phyloP scores from a whole-genome alignment of 2,329 filamentous ascomycete genomes.

The Dothiorella sarmentorum region DNA sequence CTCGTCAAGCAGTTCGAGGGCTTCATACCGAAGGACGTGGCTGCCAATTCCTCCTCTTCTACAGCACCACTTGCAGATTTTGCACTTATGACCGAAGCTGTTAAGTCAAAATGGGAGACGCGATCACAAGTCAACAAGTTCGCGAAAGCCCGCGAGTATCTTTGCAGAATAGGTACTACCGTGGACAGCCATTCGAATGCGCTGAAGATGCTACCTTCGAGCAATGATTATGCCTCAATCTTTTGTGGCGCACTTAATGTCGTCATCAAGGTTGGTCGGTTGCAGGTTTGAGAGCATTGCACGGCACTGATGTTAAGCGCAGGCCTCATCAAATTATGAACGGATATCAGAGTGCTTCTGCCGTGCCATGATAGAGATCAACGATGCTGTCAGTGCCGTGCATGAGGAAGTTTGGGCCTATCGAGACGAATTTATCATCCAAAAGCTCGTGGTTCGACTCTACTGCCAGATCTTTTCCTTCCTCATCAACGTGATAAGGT shows the following conservation, averaged over 20 bases:
- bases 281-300: too few relatives aligned
- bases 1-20: background rate
- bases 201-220: conserved; percentile 23
- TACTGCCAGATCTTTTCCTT: conserved; percentile 28
- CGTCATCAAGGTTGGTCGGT: conserved; percentile 15
- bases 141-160: background rate
- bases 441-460: conserved; percentile 21
- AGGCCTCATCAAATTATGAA: conserved; percentile 27
- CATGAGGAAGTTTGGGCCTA: conserved; percentile 22
- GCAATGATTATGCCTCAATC: conserved; percentile 25
- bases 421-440: conserved; percentile 22
- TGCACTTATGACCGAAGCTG: too few relatives aligned
- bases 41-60: too few relatives aligned
- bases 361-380: conserved; percentile 24
- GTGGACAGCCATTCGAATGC: conserved; percentile 22
- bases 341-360: conserved; percentile 22
- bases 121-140: background rate
- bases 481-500: conserved; percentile 24
- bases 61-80: background rate
- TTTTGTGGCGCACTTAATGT: conserved; percentile 23
- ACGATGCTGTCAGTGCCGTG: background rate
- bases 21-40: background rate
- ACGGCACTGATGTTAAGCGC: background rate
- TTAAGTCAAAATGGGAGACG: background rate
- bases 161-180: conserved; percentile 17